These are phyloP conservation scores for Zarea fungicola DNA, from an alignment of 2,329 filamentous ascomycete genomes.

Conservation along the genomic window DNA sequence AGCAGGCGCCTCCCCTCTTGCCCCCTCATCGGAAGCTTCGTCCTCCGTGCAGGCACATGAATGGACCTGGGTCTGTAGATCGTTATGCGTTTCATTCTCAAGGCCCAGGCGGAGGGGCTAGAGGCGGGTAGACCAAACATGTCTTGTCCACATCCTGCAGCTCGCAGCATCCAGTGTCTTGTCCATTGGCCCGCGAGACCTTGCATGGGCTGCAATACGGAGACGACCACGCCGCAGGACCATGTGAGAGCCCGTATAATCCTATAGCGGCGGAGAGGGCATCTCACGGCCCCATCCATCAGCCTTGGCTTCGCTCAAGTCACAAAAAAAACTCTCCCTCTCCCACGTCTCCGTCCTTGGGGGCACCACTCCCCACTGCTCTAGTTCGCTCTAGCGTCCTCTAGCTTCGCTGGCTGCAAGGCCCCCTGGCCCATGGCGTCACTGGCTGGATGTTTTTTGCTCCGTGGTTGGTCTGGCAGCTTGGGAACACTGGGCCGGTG, in stretches of 20 bases:
- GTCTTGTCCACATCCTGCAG: background rate
- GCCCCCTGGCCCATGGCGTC: conserved; percentile 22
- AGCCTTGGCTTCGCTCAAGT: background rate
- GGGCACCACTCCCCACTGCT: background rate
- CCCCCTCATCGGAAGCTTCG: too few relatives aligned
- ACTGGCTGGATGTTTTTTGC: conserved; percentile 10
- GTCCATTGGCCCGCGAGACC: background rate
- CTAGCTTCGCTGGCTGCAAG: conserved; percentile 14
- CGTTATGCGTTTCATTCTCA: too few relatives aligned
- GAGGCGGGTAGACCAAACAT: too few relatives aligned
- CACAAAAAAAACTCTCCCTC: background rate
- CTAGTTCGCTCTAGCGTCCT: background rate
- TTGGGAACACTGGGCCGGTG: background rate
- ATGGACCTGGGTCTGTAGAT: too few relatives aligned
- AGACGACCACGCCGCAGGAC: too few relatives aligned
- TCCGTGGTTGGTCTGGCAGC: background rate
- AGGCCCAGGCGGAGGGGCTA: too few relatives aligned
- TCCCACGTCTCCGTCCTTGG: background rate
- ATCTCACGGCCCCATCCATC: too few relatives aligned
- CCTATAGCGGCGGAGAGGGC: too few relatives aligned
- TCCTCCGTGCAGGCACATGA: too few relatives aligned
- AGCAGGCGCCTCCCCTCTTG: too few relatives aligned
- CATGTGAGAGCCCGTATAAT: background rate
- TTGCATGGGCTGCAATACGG: background rate
- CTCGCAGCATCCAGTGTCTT: background rate